These are phyloP conservation scores for Castanea crenata DNA, from an alignment of 306 rosid genomes.

Conservation along the genomic window DNA sequence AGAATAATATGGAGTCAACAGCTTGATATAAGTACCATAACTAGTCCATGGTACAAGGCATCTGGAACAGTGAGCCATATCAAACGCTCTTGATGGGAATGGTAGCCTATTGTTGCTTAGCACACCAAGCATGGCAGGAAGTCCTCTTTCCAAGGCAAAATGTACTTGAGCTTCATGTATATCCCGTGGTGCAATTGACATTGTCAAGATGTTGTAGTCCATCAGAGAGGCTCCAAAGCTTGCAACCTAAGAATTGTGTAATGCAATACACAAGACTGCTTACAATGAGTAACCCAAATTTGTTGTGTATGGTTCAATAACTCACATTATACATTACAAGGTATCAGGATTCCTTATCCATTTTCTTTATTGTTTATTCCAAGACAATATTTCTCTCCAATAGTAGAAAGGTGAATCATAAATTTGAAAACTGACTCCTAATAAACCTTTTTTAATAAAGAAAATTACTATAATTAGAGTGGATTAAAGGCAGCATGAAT, in stretches of 20 bases:
- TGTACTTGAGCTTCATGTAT: conserved; percentile 51
- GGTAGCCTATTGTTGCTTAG: conserved; percentile 49
- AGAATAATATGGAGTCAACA: not conserved
- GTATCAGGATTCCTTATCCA: not conserved
- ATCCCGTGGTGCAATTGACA: conserved; percentile 64
- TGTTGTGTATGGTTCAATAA: not conserved
- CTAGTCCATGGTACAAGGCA: conserved; percentile 58
- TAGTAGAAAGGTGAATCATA: not conserved
- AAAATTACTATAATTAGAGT: not conserved
- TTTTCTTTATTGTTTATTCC: not conserved
- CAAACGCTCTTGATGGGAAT: conserved; percentile 60
- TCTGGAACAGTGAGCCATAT: conserved; percentile 66
- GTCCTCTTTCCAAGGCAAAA: conserved; percentile 66
- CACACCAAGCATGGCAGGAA: conserved; percentile 63
- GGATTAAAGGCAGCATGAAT: not conserved
- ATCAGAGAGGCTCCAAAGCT: conserved; percentile 56
- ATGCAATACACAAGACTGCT: not conserved
- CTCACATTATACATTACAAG: not conserved
- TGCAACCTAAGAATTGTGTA: conserved; percentile 43
- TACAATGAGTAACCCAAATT: not conserved
- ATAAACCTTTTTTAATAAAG: not conserved
- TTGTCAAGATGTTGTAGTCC: conserved; percentile 45
- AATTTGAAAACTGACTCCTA: not conserved
- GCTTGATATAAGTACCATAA: conserved; percentile 37
- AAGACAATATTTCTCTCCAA: not conserved